Evolutionary conservation across 768 basidiomycete species (phyloP).

Genomic region (Boletales sp.): DNA sequence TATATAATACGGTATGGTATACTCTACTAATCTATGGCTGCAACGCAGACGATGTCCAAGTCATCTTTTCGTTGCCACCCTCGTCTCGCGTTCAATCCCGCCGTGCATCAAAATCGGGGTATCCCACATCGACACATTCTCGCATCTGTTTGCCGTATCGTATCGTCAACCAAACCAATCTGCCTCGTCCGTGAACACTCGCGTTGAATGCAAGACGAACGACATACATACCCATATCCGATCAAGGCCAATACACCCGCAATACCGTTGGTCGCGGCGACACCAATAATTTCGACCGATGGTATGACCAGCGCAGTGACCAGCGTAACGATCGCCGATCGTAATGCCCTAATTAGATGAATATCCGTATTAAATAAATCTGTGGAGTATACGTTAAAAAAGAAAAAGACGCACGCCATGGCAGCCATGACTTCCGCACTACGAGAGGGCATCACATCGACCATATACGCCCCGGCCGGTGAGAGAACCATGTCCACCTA

Average conservation of each 20-base stretch:
- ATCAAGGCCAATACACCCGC: constrained; percentile 45
- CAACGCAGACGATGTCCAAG: too few species aligned
- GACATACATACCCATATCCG: constrained; percentile 48
- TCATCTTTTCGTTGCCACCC: too few species aligned
- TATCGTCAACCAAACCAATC: constrained; percentile 51
- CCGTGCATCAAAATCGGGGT: constrained; percentile 30
- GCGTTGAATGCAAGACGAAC: background rate
- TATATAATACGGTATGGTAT: too few species aligned
- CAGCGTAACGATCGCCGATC: background rate
- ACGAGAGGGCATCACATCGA: constrained; percentile 56
- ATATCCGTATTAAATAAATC: too few species aligned
- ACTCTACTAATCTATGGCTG: too few species aligned
- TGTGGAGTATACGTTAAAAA: too few species aligned
- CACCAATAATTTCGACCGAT: constrained; percentile 50
- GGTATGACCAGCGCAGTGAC: constrained; percentile 27
- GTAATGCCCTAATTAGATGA: too few species aligned
- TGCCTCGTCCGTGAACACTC: constrained; percentile 21
- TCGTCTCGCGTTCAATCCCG: background rate
- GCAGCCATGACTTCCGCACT: constrained; percentile 67
- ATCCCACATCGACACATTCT: constrained; percentile 54
- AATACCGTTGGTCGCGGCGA: constrained; percentile 45
- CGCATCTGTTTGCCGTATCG: constrained; percentile 56
- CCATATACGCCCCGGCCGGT: constrained; percentile 54
- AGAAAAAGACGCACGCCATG: constrained; percentile 38
- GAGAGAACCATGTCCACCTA: constrained; percentile 57